These are phyloP conservation scores for Extremus antarcticus DNA, from an alignment of 495 filamentous ascomycete species.

Conservation along the genomic window DNA sequence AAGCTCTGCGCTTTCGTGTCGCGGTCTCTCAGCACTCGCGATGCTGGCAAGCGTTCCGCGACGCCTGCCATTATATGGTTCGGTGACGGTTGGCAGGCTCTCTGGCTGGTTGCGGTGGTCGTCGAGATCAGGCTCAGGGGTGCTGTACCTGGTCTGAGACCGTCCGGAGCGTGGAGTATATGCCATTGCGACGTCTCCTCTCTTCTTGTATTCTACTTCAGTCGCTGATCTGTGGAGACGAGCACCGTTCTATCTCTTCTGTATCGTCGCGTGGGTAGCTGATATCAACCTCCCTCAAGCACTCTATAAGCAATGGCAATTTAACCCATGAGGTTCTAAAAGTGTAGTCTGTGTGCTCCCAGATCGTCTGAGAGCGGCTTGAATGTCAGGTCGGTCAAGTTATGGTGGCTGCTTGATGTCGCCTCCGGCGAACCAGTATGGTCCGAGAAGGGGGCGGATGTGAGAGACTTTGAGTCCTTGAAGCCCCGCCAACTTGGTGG, in stretches of 20 bases:
- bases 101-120: conserved; percentile 78
- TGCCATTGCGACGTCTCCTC: conserved; percentile 23
- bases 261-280: neutral
- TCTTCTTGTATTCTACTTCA: neutral
- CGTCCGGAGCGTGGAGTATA: conserved; percentile 53
- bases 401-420: conserved; percentile 97
- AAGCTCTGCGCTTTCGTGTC: neutral
- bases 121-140: conserved; percentile 79
- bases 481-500: conserved; percentile 97
- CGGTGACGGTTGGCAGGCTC: conserved; percentile 53
- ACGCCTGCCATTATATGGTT: conserved; percentile 24
- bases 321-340: conserved; percentile 15
- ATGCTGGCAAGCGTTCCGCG: conserved; percentile 33
- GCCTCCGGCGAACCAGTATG: conserved; percentile 91
- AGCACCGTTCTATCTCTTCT: neutral
- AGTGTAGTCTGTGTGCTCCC: neutral
- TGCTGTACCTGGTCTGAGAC: conserved; percentile 52
- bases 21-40: conserved; percentile 18
- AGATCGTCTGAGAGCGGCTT: neutral
- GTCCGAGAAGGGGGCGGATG: conserved; percentile 86
- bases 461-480: conserved; percentile 64
- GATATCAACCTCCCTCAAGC: neutral
- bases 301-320: neutral
- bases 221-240: neutral
- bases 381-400: conserved; percentile 39